Evolutionary conservation across 495 filamentous ascomycete species (phyloP).

Genomic region (Ramalina peruviana): DNA sequence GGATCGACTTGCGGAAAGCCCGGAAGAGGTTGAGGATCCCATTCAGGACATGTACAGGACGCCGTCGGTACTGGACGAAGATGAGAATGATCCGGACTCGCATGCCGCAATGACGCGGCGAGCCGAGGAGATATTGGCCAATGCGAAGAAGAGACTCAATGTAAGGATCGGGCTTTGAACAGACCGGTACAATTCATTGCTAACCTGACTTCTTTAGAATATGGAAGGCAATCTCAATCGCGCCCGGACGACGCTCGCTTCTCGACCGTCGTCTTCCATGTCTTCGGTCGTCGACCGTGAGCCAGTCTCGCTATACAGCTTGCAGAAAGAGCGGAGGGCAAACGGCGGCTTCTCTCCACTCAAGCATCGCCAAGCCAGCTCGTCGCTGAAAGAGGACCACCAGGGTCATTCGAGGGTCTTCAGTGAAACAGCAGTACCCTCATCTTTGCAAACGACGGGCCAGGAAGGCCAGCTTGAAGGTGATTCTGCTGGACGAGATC

Average conservation of each 20-base stretch:
- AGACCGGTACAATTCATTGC: neutral
- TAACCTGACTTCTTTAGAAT: conserved; percentile 39
- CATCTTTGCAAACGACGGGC: conserved; percentile 21
- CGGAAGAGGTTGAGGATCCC: conserved; percentile 1
- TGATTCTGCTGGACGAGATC: conserved; percentile 1
- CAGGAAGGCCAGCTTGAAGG: conserved; percentile 15
- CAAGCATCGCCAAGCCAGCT: conserved; percentile 24
- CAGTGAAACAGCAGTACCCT: conserved; percentile 42
- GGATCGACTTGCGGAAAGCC: conserved; percentile 1
- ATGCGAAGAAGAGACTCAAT: conserved; percentile 76
- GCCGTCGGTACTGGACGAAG: conserved; percentile 14
- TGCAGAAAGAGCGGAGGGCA: conserved; percentile 4
- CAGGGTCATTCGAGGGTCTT: conserved; percentile 42
- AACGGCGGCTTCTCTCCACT: conserved; percentile 15
- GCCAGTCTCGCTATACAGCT: conserved; percentile 9
- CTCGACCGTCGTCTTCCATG: conserved; percentile 42
- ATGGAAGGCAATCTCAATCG: conserved; percentile 84
- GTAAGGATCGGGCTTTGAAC: conserved; percentile 36
- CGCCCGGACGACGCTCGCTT: conserved; percentile 57
- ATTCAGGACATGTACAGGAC: conserved; percentile 5
- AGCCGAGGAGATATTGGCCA: conserved; percentile 78
- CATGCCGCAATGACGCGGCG: conserved; percentile 63
- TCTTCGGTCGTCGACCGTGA: conserved; percentile 12
- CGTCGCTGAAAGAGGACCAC: conserved; percentile 15
- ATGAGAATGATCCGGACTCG: conserved; percentile 42